phyloP scores from a whole-genome alignment of 257 asterid genomes.

The Ballota nigra region DNA sequence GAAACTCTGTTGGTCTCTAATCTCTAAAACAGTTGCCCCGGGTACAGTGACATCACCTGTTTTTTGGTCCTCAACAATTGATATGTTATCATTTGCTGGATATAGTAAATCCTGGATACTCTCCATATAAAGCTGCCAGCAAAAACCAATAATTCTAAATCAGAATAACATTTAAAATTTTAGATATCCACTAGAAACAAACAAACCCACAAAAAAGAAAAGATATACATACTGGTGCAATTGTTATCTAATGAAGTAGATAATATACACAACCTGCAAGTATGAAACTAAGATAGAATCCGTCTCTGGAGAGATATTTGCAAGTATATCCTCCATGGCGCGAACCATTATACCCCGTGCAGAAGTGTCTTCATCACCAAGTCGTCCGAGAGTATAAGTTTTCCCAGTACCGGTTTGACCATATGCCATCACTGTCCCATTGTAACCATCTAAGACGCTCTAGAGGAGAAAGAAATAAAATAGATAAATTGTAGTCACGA shows the following conservation, averaged over 20 bases:
- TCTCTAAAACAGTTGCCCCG: constrained; percentile 88
- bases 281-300: constrained; percentile 85
- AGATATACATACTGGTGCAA: constrained; percentile 2
- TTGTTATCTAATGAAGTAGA: constrained; percentile 1
- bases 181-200: constrained; percentile 16
- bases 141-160: constrained; percentile 19
- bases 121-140: constrained; percentile 93
- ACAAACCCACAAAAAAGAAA: constrained; percentile 12
- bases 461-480: constrained; percentile 27
- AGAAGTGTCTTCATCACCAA: constrained; percentile 96
- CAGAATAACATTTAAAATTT: constrained; percentile 18
- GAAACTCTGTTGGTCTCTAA: constrained; percentile 87
- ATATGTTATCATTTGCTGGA: constrained; percentile 90
- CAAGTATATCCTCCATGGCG: constrained; percentile 93
- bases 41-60: constrained; percentile 96
- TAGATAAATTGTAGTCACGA: background rate
- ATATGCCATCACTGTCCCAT: constrained; percentile 99
- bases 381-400: constrained; percentile 93
- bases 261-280: constrained; percentile 68
- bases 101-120: constrained; percentile 88
- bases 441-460: constrained; percentile 98
- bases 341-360: constrained; percentile 99
- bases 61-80: constrained; percentile 94
- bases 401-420: constrained; percentile 99
- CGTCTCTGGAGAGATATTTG: constrained; percentile 67